Evolutionary conservation across 106 monocot species (phyloP).

Genomic region (Dactylorhiza incarnata): DNA sequence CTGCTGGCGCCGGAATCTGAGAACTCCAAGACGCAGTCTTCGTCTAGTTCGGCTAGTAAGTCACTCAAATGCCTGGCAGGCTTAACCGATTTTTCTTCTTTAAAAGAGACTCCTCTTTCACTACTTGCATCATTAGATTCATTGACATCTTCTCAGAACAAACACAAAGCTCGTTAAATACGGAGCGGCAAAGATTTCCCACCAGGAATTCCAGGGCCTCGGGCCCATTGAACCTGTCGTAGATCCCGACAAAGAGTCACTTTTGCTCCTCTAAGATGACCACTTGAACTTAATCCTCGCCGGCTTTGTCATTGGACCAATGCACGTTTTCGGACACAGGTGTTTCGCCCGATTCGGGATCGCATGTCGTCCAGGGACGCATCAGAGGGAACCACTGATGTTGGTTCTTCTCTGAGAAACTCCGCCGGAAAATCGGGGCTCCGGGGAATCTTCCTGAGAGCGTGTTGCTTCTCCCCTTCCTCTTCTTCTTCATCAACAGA

Average conservation of each 20-base stretch:
- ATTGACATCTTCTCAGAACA: constrained; percentile 40
- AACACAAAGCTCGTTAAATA: constrained; percentile 39
- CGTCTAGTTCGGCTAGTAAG: constrained; percentile 27
- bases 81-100: constrained; percentile 7
- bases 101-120: not conserved
- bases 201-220: constrained; percentile 78
- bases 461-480: constrained; percentile 14
- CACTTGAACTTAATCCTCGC: constrained; percentile 81
- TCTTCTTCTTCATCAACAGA: constrained; percentile 30
- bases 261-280: constrained; percentile 74
- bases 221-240: constrained; percentile 92
- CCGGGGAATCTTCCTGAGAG: constrained; percentile 10
- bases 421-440: constrained; percentile 37
- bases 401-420: constrained; percentile 52
- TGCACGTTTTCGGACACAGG: constrained; percentile 20
- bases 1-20: constrained; percentile 31
- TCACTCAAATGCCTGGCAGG: constrained; percentile 25
- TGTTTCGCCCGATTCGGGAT: not conserved
- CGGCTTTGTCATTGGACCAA: constrained; percentile 82
- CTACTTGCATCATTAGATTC: not conserved
- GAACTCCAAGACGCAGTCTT: constrained; percentile 27
- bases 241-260: constrained; percentile 93
- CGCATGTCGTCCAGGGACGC: constrained; percentile 7
- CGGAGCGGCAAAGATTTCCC: constrained; percentile 44
- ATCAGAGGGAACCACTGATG: constrained; percentile 44